Base-by-base conservation (phyloP, 176 grass and related monocot genomes). In the Carex littledalei region DNA sequence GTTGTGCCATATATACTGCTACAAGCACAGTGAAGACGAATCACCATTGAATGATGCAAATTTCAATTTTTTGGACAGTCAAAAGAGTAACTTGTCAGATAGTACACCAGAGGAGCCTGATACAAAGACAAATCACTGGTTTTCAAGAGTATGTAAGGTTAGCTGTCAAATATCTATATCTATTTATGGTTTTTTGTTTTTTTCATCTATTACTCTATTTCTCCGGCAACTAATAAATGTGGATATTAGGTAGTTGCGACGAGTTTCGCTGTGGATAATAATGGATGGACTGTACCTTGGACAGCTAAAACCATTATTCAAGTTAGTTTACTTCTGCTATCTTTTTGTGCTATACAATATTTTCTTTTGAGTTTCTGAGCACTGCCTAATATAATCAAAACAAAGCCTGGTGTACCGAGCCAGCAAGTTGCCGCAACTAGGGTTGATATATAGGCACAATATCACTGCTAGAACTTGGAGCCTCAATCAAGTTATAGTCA, bases 231-330 rank as follows among this genome's bases (percentile, higher is more conserved):
- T 81, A 66, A 37, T 5, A 7, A 22, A 32, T 84, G 68, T 49
- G 4, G 34, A 75, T 82, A 82, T 54, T 66, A 87, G 86, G 68
- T 87, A 83, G 86, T 76, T 54, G 35, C 20, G 53, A 87, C 7
- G 60, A 73, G 87, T 75, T 87, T 85, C 31, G 74, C 53, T 85
- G 85, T 97, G 65, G 86, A 84, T 84, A 86, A 24, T 43, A 59
- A 87, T 69, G 73, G 80, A 58, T 97, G 94, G 94, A 54, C 78
- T 7, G 91, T 93, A 87, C 91, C 89, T 69, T 97, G 91, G 94
- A 94, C 89, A 32, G 91, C 89, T 26, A 64, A 91, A 91, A 94
- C 89, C 79, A 94, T 97, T 90, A 83, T 90, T 79, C 91, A 97
- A 91, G 94, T 93, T 84, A 63, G 43, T 78, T 89, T 47, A 45